These are phyloP conservation scores for Vigna trinervia DNA, from an alignment of 306 rosid species.

Conservation along the genomic window DNA sequence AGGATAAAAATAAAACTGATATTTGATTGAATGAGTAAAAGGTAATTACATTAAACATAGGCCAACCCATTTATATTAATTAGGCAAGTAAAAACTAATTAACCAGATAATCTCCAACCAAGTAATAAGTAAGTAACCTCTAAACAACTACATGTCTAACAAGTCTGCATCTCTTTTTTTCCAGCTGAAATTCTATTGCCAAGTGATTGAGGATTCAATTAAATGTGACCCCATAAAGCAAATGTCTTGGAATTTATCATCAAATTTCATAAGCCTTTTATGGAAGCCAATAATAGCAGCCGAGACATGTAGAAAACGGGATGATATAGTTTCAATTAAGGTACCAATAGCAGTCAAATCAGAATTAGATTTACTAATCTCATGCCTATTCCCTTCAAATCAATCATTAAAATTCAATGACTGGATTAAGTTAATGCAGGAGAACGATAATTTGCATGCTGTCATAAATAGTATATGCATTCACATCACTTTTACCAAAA, in stretches of 20 bases:
- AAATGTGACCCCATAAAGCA: conserved; percentile 51
- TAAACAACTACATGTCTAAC: conserved; percentile 12
- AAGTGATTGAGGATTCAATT: conserved; percentile 49
- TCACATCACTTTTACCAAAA: conserved; percentile 12
- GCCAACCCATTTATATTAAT: too few species aligned
- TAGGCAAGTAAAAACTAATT: neutral
- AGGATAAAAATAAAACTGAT: neutral
- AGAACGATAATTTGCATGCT: conserved; percentile 33
- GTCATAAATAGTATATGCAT: conserved; percentile 27
- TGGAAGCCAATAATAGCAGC: conserved; percentile 54
- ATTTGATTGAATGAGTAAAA: neutral
- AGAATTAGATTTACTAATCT: conserved; percentile 21
- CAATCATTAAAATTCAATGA: conserved; percentile 5
- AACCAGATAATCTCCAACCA: neutral
- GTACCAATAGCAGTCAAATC: conserved; percentile 41
- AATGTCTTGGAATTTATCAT: conserved; percentile 52
- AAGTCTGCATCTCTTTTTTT: conserved; percentile 38
- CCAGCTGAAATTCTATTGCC: conserved; percentile 57
- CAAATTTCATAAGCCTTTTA: conserved; percentile 54
- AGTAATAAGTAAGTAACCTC: neutral
- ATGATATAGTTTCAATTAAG: conserved; percentile 44
- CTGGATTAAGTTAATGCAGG: conserved; percentile 31
- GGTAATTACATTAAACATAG: too few species aligned
- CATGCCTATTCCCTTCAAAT: conserved; percentile 25
- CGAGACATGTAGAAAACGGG: conserved; percentile 48